phyloP scores from a whole-genome alignment of 768 basidiomycete species.

The Coprinopsis marcescibilis region DNA sequence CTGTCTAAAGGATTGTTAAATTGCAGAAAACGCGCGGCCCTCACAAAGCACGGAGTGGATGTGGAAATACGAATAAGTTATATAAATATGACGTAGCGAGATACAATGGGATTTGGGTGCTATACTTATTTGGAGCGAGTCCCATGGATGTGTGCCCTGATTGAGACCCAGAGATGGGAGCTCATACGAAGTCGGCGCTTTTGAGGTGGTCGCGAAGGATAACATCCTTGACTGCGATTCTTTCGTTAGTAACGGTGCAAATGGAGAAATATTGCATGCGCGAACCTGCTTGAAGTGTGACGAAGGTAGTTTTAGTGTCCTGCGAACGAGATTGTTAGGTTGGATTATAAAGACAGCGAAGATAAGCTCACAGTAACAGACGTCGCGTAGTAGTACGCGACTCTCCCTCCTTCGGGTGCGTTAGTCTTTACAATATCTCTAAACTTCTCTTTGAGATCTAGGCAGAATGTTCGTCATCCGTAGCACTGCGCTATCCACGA shows the following conservation, averaged over 20 bases:
- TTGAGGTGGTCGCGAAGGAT: conserved; percentile 36
- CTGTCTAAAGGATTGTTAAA: too few species aligned
- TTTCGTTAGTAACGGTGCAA: background rate
- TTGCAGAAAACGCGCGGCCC: too few species aligned
- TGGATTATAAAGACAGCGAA: background rate
- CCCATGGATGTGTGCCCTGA: too few species aligned
- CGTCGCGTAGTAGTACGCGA: conserved; percentile 55
- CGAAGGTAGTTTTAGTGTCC: conserved; percentile 47
- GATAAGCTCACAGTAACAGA: conserved; percentile 43
- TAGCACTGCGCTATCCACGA: background rate
- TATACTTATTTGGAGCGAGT: too few species aligned
- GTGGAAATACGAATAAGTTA: too few species aligned
- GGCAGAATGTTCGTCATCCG: conserved; percentile 37
- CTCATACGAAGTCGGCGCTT: conserved; percentile 26
- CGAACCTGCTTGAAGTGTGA: conserved; percentile 28
- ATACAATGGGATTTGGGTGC: too few species aligned
- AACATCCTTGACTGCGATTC: conserved; percentile 29
- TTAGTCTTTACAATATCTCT: conserved; percentile 32
- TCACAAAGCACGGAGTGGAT: too few species aligned
- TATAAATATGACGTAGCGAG: too few species aligned
- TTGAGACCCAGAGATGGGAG: too few species aligned
- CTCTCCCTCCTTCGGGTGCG: conserved; percentile 41
- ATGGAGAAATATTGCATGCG: conserved; percentile 1
- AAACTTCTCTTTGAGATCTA: conserved; percentile 47
- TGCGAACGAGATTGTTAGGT: background rate